Evolutionary conservation across 305 asterid species (phyloP), one percentile per base, ranked within the genome.

Genomic region (Euphrasia arctica): DNA sequence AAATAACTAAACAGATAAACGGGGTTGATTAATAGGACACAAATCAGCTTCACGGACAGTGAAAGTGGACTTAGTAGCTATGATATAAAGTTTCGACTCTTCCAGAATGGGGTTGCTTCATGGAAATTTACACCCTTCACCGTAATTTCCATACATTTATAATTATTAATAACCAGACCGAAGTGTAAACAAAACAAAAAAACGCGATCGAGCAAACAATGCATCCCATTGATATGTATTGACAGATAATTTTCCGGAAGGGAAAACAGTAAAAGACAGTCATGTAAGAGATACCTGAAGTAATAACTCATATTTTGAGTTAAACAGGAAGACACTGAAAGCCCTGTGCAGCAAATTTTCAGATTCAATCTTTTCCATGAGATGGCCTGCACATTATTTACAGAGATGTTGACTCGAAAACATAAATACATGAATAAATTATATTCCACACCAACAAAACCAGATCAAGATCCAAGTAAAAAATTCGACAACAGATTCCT

Each of bases 261-360:
- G 34, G 47, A 41, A 34, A 8, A 55, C 63, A 3, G 13, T 47
- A 60, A 25, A 67, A 58, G 61, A 73, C 63, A 64, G 65, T 59
- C 28, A 51, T 65, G 50, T 5, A 42, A 69, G 51, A 65, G 65
- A 60, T 77, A 90, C 95, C 91, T 88, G 97, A 74, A 90, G 95
- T 77, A 90, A 82, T 57, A 90, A 66, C 82, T 93, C 99, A 56
- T 78, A 80, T 66, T 90, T 90, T 6, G 96, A 86, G 87, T 94
- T 94, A 65, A 94, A 94, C 64, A 94, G 75, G 73, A 93, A 93
- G 61, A 93, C 96, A 58, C 99, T 93, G 82, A 93, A 93, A 76
- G 99, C 99, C 79, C 99, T 85, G 64, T 93, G 99, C 58, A 94
- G 75, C 81, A 86, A 60, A 68, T 94, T 90, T 71, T 80, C 82